phyloP scores from a whole-genome alignment of 257 asterid species.

The Nicotiana paniculata region DNA sequence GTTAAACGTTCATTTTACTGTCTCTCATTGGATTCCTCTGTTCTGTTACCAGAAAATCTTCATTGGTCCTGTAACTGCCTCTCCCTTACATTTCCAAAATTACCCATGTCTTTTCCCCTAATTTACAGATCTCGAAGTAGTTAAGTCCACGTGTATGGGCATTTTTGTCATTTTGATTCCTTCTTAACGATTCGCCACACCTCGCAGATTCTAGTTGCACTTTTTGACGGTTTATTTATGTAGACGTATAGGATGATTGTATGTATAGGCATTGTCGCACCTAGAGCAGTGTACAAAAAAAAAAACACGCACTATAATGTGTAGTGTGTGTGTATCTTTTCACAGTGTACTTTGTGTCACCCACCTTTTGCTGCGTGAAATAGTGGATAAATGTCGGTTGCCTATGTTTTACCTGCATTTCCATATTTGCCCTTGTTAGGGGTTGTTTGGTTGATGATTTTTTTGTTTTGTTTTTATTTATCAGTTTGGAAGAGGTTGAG shows the following conservation, averaged over 20 bases:
- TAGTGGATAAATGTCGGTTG: slow-evolving; percentile 30
- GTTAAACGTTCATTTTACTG: slow-evolving; percentile 16
- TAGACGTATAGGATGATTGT: background rate
- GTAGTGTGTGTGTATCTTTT: slow-evolving; percentile 11
- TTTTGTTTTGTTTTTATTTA: slow-evolving; percentile 7
- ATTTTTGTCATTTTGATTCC: slow-evolving; percentile 19
- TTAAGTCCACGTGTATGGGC: slow-evolving; percentile 1
- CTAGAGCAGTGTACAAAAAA: slow-evolving; percentile 26
- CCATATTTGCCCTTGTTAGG: slow-evolving; percentile 14
- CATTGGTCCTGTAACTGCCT: slow-evolving; percentile 9
- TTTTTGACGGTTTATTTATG: slow-evolving; percentile 38
- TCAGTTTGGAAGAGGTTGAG: slow-evolving; percentile 59
- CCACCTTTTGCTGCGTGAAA: slow-evolving; percentile 17
- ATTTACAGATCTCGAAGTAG: background rate
- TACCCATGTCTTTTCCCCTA: slow-evolving; percentile 22
- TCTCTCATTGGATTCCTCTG: slow-evolving; percentile 42
- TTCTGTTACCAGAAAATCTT: slow-evolving; percentile 1
- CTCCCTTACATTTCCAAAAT: slow-evolving; percentile 2
- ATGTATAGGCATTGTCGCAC: slow-evolving; percentile 18
- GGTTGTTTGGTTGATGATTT: background rate
- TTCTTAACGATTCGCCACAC: background rate
- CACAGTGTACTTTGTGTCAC: slow-evolving; percentile 11
- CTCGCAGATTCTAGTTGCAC: slow-evolving; percentile 2
- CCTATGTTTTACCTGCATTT: slow-evolving; percentile 18
- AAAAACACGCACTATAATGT: slow-evolving; percentile 11